Evolutionary conservation across 495 filamentous ascomycete genomes (phyloP).

Genomic region (Neurospora sp.): DNA sequence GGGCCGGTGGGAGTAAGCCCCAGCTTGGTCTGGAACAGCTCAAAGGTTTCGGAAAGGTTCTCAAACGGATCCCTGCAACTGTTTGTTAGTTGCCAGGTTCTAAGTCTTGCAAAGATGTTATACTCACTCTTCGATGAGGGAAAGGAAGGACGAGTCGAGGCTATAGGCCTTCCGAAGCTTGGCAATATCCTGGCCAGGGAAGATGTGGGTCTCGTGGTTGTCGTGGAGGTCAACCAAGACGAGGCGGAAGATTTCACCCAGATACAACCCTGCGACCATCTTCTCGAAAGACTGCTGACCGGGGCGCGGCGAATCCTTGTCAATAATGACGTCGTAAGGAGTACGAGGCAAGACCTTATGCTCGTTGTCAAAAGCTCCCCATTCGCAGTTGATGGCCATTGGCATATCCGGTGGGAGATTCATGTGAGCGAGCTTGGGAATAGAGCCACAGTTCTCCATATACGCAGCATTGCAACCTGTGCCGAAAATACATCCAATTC

Average conservation of each 20-base stretch:
- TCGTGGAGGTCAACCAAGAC: constrained; percentile 78
- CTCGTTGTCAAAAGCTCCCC: constrained; percentile 97
- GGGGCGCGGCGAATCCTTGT: constrained; percentile 86
- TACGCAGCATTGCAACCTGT: constrained; percentile 98
- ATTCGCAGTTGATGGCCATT: constrained; percentile 99
- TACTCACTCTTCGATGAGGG: constrained; percentile 75
- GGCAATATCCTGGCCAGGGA: constrained; percentile 69
- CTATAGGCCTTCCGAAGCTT: constrained; percentile 73
- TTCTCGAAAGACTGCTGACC: constrained; percentile 97
- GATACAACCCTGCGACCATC: constrained; percentile 93
- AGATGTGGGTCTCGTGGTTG: constrained; percentile 65
- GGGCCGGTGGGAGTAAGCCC: constrained; percentile 54
- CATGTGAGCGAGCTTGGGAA: constrained; percentile 90
- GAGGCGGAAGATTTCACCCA: constrained; percentile 90
- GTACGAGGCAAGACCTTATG: constrained; percentile 85
- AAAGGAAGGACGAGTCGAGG: constrained; percentile 89
- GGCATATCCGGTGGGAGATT: constrained; percentile 82
- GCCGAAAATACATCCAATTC: constrained; percentile 96
- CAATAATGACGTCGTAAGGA: constrained; percentile 73
- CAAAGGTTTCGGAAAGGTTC: constrained; percentile 77
- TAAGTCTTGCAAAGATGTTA: neutral
- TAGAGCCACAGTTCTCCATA: constrained; percentile 84
- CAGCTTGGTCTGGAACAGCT: constrained; percentile 66
- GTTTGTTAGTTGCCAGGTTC: neutral
- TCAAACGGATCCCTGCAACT: constrained; percentile 70